These are phyloP conservation scores for Penicillium sp. DNA, from an alignment of 2,329 filamentous ascomycete species.

Conservation along the genomic window DNA sequence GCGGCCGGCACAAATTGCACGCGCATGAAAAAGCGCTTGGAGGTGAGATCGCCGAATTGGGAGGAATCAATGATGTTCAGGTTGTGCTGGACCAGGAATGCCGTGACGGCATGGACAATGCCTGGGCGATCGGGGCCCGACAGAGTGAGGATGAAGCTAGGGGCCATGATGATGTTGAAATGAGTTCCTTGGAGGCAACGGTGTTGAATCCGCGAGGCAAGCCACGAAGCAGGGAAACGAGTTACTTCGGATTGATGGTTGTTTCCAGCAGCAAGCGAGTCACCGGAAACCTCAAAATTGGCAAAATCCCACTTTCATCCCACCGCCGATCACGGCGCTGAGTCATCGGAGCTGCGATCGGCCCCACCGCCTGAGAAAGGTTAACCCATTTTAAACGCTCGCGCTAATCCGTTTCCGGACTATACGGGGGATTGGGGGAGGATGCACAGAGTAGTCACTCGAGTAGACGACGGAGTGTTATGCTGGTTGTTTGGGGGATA, in stretches of 20 bases:
- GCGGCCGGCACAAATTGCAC: conserved; percentile 71
- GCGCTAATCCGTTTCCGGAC: neutral
- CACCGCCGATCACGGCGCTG: conserved; percentile 18
- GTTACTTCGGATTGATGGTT: too few species aligned
- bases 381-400: conserved; percentile 4
- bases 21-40: conserved; percentile 83
- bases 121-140: conserved; percentile 83
- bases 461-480: too few species aligned
- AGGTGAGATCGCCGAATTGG: conserved; percentile 77
- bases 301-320: conserved; percentile 7
- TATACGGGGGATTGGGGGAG: too few species aligned
- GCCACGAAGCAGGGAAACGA: neutral
- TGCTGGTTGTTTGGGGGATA: neutral
- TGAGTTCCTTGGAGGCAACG: conserved; percentile 13
- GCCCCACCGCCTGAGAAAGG: conserved; percentile 3
- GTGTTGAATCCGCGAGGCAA: conserved; percentile 33
- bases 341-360: conserved; percentile 13
- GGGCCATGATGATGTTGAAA: conserved; percentile 42
- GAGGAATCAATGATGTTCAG: conserved; percentile 84
- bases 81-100: conserved; percentile 70
- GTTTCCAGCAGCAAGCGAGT: neutral
- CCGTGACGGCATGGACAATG: conserved; percentile 83
- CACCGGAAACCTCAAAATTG: conserved; percentile 8
- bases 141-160: conserved; percentile 74
- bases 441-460: too few species aligned